phyloP scores from a whole-genome alignment of 202 grass and related monocot genomes.

The Schoenoplectus triqueter region DNA sequence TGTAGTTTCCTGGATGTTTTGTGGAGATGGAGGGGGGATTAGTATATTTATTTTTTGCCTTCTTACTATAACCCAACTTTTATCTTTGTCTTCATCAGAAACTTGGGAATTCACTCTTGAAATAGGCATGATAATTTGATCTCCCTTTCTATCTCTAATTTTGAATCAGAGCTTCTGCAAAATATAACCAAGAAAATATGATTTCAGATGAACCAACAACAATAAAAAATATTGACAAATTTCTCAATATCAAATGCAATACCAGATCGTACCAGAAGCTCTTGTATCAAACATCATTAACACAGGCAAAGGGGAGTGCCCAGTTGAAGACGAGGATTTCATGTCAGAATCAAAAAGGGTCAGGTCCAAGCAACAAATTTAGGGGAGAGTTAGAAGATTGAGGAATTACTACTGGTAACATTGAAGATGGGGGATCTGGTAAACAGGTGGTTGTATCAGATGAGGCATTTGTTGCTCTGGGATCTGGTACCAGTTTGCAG shows the following conservation, averaged over 20 bases:
- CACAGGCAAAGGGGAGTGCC: background rate
- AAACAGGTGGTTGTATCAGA: no score
- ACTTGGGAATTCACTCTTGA: background rate
- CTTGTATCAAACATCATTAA: background rate
- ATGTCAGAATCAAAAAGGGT: no score
- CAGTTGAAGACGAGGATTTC: no score
- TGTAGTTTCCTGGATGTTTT: constrained; percentile 9
- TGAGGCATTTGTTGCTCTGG: no score
- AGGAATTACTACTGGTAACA: no score
- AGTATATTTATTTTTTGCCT: constrained; percentile 73
- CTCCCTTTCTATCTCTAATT: background rate
- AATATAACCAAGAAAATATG: background rate
- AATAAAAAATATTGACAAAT: background rate
- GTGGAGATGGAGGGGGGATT: constrained; percentile 59
- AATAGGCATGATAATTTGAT: background rate
- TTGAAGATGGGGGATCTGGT: no score
- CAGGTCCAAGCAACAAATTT: no score
- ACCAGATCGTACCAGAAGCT: background rate
- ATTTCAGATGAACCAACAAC: background rate
- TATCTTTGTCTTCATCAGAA: constrained; percentile 40
- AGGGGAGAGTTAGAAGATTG: no score
- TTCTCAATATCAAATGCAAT: background rate
- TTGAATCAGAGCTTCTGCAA: background rate
- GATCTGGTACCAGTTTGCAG: no score
- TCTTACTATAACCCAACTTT: constrained; percentile 89